phyloP scores from a whole-genome alignment of 768 basidiomycete species.

The Phylloporus arenicola region DNA sequence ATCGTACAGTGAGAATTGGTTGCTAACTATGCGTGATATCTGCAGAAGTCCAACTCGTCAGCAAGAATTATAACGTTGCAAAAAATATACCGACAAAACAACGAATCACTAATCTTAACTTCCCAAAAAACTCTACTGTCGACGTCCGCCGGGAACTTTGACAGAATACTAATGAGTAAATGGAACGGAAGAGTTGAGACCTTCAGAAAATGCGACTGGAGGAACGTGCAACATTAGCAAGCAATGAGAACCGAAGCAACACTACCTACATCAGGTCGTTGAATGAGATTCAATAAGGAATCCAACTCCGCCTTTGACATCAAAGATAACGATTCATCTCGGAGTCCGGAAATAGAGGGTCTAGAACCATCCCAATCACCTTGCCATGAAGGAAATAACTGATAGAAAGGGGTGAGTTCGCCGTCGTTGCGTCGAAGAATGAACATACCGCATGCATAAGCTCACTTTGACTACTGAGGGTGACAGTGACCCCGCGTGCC shows the following conservation, averaged over 20 bases:
- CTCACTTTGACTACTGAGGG: conserved; percentile 73
- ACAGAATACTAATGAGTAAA: conserved; percentile 65
- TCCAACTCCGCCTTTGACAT: conserved; percentile 64
- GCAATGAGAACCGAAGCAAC: background rate
- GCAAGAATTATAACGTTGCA: background rate
- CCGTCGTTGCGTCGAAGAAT: background rate
- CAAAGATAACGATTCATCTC: conserved; percentile 54
- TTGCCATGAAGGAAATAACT: conserved; percentile 80
- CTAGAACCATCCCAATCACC: conserved; percentile 65
- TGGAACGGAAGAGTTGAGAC: conserved; percentile 79
- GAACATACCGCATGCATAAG: conserved; percentile 66
- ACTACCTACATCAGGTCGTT: conserved; percentile 64
- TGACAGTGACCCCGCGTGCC: conserved; percentile 80
- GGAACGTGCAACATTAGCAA: conserved; percentile 13
- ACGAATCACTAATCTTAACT: conserved; percentile 49
- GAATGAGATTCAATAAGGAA: conserved; percentile 62
- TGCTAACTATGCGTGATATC: conserved; percentile 34
- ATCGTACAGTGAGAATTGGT: background rate
- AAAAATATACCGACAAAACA: conserved; percentile 53
- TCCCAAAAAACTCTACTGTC: conserved; percentile 79
- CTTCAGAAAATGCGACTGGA: conserved; percentile 80
- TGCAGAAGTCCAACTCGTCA: conserved; percentile 13
- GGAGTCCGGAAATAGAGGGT: conserved; percentile 63
- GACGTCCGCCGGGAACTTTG: conserved; percentile 72
- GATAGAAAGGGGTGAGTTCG: conserved; percentile 3